Percentiles rank a stretch among this genome's conserved stretches.
These are phyloP conservation scores for Cadophora luteo-olivacea DNA, from an alignment of 2,329 filamentous ascomycete genomes.

Conservation along the genomic window DNA sequence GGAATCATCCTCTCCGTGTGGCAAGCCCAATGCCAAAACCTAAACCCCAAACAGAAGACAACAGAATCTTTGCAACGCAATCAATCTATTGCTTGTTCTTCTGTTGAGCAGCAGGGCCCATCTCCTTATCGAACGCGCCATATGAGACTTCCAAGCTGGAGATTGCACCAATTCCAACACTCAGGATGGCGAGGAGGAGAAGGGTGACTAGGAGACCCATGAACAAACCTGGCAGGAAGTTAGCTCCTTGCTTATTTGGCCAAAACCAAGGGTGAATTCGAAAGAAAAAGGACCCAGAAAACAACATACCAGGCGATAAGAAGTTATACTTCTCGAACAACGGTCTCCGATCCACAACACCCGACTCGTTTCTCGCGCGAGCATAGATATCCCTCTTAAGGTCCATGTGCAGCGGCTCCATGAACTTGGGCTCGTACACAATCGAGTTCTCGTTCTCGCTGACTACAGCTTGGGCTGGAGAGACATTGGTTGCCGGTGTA, in stretches of 20 bases:
- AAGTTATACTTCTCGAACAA: slow-evolving; percentile 95
- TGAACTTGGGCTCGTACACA: slow-evolving; percentile 69
- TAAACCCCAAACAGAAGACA: background rate
- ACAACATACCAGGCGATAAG: slow-evolving; percentile 79
- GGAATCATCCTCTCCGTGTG: too few species aligned
- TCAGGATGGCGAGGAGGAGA: slow-evolving; percentile 77
- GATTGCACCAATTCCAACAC: slow-evolving; percentile 78
- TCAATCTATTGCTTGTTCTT: slow-evolving; percentile 62
- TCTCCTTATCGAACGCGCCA: slow-evolving; percentile 95
- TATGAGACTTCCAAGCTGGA: slow-evolving; percentile 87
- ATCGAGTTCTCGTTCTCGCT: background rate
- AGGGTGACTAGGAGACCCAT: slow-evolving; percentile 78
- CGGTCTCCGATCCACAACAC: slow-evolving; percentile 55
- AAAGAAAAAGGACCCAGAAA: background rate
- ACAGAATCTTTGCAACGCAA: background rate
- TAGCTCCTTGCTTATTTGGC: too few species aligned
- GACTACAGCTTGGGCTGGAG: background rate
- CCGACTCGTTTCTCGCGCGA: slow-evolving; percentile 50
- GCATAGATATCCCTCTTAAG: slow-evolving; percentile 64
- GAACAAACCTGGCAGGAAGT: slow-evolving; percentile 72
- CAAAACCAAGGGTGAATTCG: too few species aligned
- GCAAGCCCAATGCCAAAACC: background rate
- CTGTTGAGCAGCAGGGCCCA: slow-evolving; percentile 87
- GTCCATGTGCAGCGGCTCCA: slow-evolving; percentile 70
- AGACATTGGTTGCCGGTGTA: slow-evolving; percentile 52